Evolutionary conservation across 1,284 basidiomycete genomes (phyloP).

Genomic region (Salmacisia buchloeana): DNA sequence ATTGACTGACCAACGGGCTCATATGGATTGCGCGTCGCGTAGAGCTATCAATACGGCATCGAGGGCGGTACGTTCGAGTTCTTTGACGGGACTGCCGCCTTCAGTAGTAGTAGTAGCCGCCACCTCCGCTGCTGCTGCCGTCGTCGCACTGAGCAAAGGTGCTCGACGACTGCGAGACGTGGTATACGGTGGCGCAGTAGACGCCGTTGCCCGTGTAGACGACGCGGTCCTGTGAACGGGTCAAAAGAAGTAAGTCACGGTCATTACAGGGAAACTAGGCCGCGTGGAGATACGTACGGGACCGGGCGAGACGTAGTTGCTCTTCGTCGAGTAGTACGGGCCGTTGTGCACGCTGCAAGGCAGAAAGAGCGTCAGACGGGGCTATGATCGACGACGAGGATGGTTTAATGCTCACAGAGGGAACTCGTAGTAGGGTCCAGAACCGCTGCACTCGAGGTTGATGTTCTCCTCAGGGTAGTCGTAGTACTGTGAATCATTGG

Average conservation of each 20-base stretch:
- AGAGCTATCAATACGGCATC: too few relatives aligned
- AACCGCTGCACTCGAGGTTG: slow-evolving; percentile 5
- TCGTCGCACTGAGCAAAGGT: slow-evolving; percentile 14
- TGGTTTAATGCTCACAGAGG: slow-evolving; percentile 10
- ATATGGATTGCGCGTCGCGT: too few relatives aligned
- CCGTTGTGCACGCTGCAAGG: neutral
- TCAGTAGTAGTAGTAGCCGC: slow-evolving; percentile 3
- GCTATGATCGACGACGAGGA: too few relatives aligned
- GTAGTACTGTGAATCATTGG: slow-evolving; percentile 12
- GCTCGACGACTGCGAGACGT: neutral
- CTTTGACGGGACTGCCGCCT: too few relatives aligned
- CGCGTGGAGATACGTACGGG: too few relatives aligned
- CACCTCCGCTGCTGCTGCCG: neutral
- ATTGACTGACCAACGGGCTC: too few relatives aligned
- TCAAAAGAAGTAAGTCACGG: too few relatives aligned
- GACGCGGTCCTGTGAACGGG: too few relatives aligned
- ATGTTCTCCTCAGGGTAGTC: slow-evolving; percentile 8
- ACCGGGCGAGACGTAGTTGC: slow-evolving; percentile 12
- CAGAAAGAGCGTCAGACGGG: too few relatives aligned
- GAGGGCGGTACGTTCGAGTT: too few relatives aligned
- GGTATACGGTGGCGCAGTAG: slow-evolving; percentile 13
- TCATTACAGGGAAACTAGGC: too few relatives aligned
- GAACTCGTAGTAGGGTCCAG: slow-evolving; percentile 13
- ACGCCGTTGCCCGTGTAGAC: slow-evolving; percentile 12
- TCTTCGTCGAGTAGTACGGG: neutral